Evolutionary conservation across 768 basidiomycete genomes (phyloP).

Genomic region (Auricularia sp.): DNA sequence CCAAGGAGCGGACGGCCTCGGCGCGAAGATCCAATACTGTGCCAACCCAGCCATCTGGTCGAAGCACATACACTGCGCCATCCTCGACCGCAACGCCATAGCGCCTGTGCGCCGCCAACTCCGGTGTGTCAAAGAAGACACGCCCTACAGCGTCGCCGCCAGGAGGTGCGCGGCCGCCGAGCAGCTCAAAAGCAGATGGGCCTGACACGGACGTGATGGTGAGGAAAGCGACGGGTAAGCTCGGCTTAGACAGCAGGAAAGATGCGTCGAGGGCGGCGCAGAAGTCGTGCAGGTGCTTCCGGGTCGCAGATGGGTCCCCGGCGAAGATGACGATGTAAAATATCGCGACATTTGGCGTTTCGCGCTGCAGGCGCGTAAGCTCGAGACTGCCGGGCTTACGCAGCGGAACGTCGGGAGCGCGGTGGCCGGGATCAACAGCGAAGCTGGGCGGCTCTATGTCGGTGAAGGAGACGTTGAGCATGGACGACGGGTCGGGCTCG

Average conservation of each 20-base stretch:
- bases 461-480: too few relatives aligned
- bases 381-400: conserved; percentile 7
- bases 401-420: conserved; percentile 10
- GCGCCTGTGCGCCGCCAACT: conserved; percentile 6
- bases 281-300: conserved; percentile 4
- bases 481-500: neutral
- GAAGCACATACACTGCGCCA: conserved; percentile 11
- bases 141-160: conserved; percentile 5
- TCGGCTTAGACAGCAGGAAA: neutral
- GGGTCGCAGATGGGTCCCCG: conserved; percentile 6
- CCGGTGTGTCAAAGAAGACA: conserved; percentile 7
- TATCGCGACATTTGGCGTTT: conserved; percentile 9
- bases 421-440: conserved; percentile 6
- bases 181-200: conserved; percentile 2
- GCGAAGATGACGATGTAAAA: conserved; percentile 12
- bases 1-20: neutral
- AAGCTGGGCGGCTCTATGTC: neutral
- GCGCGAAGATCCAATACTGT: neutral
- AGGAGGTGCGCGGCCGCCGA: neutral
- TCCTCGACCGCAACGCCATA: conserved; percentile 10
- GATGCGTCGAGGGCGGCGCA: conserved; percentile 2
- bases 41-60: conserved; percentile 12
- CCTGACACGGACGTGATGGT: neutral
- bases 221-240: neutral
- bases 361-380: conserved; percentile 6